These are phyloP conservation scores for Podila clonocystis DNA, from an alignment of 192 early-diverging fungal species.

Conservation along the genomic window DNA sequence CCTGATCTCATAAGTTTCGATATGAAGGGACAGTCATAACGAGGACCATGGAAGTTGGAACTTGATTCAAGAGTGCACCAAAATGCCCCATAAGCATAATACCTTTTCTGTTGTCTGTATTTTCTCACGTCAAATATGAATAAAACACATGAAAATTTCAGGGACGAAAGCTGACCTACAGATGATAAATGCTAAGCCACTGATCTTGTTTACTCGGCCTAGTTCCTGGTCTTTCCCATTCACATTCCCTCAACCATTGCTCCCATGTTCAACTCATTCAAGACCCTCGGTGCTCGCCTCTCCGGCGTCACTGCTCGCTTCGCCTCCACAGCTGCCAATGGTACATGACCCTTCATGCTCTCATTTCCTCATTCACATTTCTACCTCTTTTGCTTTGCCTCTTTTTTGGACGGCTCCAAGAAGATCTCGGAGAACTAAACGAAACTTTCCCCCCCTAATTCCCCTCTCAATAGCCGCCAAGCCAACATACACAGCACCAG, in stretches of 20 bases:
- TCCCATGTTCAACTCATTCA: slow-evolving; percentile 24
- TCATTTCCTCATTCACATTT: too few species aligned
- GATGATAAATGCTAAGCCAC: not conserved
- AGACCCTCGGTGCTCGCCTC: slow-evolving; percentile 39
- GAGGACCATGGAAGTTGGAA: not conserved
- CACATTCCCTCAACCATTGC: not conserved
- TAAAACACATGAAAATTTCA: not conserved
- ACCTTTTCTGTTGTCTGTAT: not conserved
- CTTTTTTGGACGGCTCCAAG: not conserved
- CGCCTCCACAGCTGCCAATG: slow-evolving; percentile 46
- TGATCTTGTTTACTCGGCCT: not conserved
- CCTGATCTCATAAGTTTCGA: slow-evolving; percentile 68
- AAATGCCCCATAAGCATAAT: not conserved
- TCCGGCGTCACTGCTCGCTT: slow-evolving; percentile 34
- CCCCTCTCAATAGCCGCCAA: slow-evolving; percentile 25
- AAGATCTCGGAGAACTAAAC: slow-evolving; percentile 6
- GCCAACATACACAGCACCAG: slow-evolving; percentile 50
- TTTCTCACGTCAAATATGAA: not conserved
- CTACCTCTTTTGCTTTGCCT: too few species aligned
- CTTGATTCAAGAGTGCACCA: not conserved
- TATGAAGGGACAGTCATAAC: not conserved
- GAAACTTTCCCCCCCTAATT: not conserved
- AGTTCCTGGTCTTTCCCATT: not conserved
- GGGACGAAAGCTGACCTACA: not conserved
- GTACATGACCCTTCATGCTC: slow-evolving; percentile 2